Evolutionary conservation across 805 yeast species (phyloP), one percentile per base, ranked within the genome.

Genomic region (Candida ovalis): DNA sequence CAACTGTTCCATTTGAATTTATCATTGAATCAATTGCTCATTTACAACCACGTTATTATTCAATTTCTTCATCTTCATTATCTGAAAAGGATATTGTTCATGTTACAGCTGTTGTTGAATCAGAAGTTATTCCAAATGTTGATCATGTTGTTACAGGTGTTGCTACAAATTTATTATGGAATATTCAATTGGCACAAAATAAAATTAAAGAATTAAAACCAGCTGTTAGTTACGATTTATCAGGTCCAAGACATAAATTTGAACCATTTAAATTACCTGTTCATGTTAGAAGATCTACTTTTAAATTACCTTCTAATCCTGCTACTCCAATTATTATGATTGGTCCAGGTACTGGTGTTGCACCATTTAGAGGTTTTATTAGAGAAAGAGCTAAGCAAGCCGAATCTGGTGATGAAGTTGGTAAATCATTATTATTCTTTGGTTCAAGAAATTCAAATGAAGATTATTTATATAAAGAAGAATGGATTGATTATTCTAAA

Each of bases 271-370:
- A 84, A 61, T 74, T 90, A 46, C 97, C 97, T 4, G 84, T 94
- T 38, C 97, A 91, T 65, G 86, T 94, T 42, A 88, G 98, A 70
- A 89, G 94, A 69, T 91, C 98, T 6, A 86, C 92, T 48, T 94
- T 92, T 76, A 91, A 90, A 74, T 76, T 94, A 54, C 99, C 99
- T 19, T 76, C 90, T 7, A 88, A 88, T 63, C 85, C 95, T 28
- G 68, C 78, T 3, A 81, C 84, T 28, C 97, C 98, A 17, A 77
- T 92, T 21, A 89, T 92, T 59, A 80, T 91, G 86, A 78, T 92
- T 61, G 99, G 99, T 25, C 98, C 99, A 41, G 99, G 99, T 55
- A 94, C 99, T 3, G 99, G 99, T 67, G 92, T 92, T 44, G 98
- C 99, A 9, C 99, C 99, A 52, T 88, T 94, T 75, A 84, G 99